Percentiles rank a stretch among this genome's conserved stretches.
Conservation (phyloP, 306 rosid species). For the Cucurbita moschata region DNA sequence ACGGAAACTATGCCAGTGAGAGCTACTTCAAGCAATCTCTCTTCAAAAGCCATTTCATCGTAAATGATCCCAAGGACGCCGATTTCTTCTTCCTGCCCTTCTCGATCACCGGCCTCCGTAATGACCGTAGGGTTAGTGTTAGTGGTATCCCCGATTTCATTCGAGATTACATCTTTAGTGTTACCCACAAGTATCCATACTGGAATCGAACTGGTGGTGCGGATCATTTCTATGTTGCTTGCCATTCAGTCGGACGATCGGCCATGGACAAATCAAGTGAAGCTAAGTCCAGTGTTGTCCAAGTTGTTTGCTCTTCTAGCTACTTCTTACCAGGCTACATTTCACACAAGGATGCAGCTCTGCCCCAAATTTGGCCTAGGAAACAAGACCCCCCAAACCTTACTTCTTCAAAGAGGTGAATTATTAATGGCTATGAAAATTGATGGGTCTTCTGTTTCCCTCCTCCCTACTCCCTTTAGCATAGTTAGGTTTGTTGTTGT, state of each 20-base stretch:
- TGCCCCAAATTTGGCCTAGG: slow-evolving; percentile 80
- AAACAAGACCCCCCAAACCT: slow-evolving; percentile 36
- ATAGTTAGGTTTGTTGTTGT: neutral
- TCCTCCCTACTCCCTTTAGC: neutral
- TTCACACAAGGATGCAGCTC: slow-evolving; percentile 59
- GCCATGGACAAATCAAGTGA: slow-evolving; percentile 53
- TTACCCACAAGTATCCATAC: slow-evolving; percentile 39
- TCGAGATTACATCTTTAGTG: slow-evolving; percentile 37
- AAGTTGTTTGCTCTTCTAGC: slow-evolving; percentile 70
- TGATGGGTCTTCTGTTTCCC: neutral
- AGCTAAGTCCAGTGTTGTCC: slow-evolving; percentile 50
- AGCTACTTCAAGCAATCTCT: slow-evolving; percentile 67
- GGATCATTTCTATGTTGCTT: slow-evolving; percentile 70
- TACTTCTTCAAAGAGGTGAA: slow-evolving; percentile 43
- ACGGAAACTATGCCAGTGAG: slow-evolving; percentile 86
- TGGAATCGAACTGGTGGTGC: slow-evolving; percentile 71
- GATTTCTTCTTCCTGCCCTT: slow-evolving; percentile 76
- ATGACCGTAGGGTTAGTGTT: slow-evolving; percentile 58
- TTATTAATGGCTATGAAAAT: neutral
- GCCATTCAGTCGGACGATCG: slow-evolving; percentile 64
- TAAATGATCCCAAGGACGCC: slow-evolving; percentile 41
- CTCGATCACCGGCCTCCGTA: slow-evolving; percentile 61
- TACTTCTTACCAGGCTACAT: slow-evolving; percentile 42
- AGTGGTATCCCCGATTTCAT: slow-evolving; percentile 49
- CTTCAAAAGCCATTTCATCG: slow-evolving; percentile 46